phyloP scores from a whole-genome alignment of 176 grass and related monocot genomes.

The Otatea glauca region DNA sequence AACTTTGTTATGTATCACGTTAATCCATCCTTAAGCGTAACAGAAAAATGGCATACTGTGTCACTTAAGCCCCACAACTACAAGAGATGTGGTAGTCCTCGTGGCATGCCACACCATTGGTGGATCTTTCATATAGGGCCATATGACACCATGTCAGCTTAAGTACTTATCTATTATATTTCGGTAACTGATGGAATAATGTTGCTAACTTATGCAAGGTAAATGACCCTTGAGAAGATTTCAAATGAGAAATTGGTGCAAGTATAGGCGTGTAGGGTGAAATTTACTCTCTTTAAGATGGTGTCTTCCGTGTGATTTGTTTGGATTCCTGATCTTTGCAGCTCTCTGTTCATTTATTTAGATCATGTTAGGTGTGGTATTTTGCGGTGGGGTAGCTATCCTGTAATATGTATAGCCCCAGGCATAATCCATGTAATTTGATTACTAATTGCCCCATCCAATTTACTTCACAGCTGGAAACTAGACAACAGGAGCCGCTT shows the following conservation, averaged over 20 bases:
- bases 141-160: background rate
- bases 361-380: constrained; percentile 1
- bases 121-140: background rate
- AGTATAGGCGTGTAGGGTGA: background rate
- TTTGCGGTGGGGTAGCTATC: background rate
- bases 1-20: background rate
- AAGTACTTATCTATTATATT: background rate
- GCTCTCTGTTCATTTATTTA: background rate
- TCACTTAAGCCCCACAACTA: background rate
- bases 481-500: background rate
- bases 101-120: background rate
- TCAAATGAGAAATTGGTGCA: background rate
- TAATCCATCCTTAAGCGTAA: background rate
- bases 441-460: background rate
- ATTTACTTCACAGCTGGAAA: background rate
- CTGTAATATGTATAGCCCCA: background rate
- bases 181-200: background rate
- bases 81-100: background rate
- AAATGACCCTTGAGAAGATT: background rate
- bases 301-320: background rate
- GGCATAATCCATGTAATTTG: constrained; percentile 4
- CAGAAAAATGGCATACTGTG: background rate
- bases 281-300: background rate
- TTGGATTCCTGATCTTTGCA: background rate
- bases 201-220: background rate